Base-by-base conservation (phyloP, 2,329 filamentous ascomycete genomes). In the Aspergillus sp. region DNA sequence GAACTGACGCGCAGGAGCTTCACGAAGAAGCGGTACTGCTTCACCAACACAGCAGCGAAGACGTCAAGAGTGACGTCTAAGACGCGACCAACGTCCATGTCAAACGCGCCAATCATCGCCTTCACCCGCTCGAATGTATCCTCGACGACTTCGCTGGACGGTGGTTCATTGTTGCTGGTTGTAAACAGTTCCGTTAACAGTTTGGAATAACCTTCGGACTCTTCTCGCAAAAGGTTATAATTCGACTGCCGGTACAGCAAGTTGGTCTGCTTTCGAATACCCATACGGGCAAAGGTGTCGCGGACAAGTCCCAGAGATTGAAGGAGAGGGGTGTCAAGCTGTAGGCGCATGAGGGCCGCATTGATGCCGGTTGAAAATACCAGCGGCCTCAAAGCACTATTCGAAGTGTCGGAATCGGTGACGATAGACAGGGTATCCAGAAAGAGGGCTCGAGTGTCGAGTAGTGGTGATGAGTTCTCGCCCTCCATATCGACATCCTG, bases 151-250 rank as follows among this genome's bases (percentile, higher is more conserved):
- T 88, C 85, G 45, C 80, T 80, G 2, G 82, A 82, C n/a, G 85
- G 84, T 26, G 82, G 81, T 46, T 85, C 81, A 51, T 79, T 81
- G 56, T 83, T 83, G 58, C 86, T 88, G 0, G 86, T 94, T 5
- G 88, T 91, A 67, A 96, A 98, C 30, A 97, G 82, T 65, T 98
- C 93, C 0, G 91, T 96, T 50, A 95, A 82, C 41, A 98, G 80
- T 66, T 98, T 98, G 0, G 93, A 90, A 63, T 95, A 98, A 36
- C 94, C 93, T 69, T 98, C 93, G 0, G 88, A 88, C 68, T 98
- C 93, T 70, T 98, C 93, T 40, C 93, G 83, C 19, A 98, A 74
- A 5, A 98, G 73, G 60, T 98, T 98, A 73, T 95, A 97, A 66
- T 95, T 97, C 9, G 91, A 88, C 68, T 97, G 93, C 50, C 90